Base-by-base conservation (phyloP, 1,284 basidiomycete genomes). In the Cerrena zonata region DNA sequence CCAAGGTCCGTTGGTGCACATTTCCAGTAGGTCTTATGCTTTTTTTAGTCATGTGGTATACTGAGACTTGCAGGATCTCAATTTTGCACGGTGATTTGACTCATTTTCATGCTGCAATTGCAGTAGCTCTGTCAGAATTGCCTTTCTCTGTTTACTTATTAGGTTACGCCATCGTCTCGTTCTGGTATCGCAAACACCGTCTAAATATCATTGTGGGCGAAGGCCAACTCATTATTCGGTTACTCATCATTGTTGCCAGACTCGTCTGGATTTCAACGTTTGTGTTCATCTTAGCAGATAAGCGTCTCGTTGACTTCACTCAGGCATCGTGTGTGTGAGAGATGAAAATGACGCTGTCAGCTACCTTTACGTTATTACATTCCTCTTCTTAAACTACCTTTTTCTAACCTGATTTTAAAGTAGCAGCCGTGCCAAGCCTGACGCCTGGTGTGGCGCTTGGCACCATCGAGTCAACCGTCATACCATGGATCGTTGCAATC, bases 41-140 rank as follows among this genome's bases (percentile, higher is more conserved):
- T n/a, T 10, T n/a, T 11, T 11, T 11, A 10, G 34, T 36, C 34
- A 36, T n/a, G 34, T n/a, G 11, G 34, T 11, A 11, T 10, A 36
- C 10, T 11, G 34, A 36, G 11, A 11, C 34, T 11, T 36, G 34
- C 34, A 10, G 34, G n/a, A 48, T 50, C 21, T 36, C 54, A 12
- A 44, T 54, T 24, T 11, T 45, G 37, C 40, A 43, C 13, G 23
- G 42, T 12, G n/a, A 45, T 2, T 45, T 56, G 24, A 56, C 49
- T 5, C 53, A 47, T 24, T 47, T 54, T n/a, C 53, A 56, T 37
- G 44, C 54, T 11, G 2, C 44, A 11, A 23, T 42, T 11, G 48
- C 41, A n/a, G 23, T 25, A 10, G 42, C 45, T 19, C 26, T 49
- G 18, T 19, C 30, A 15, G 38, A 23, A 19, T 49, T 41, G 13